Evolutionary conservation across 139 green algal species (phyloP), one percentile per base, ranked within the genome.

Genomic region (Picochlorum sp.): DNA sequence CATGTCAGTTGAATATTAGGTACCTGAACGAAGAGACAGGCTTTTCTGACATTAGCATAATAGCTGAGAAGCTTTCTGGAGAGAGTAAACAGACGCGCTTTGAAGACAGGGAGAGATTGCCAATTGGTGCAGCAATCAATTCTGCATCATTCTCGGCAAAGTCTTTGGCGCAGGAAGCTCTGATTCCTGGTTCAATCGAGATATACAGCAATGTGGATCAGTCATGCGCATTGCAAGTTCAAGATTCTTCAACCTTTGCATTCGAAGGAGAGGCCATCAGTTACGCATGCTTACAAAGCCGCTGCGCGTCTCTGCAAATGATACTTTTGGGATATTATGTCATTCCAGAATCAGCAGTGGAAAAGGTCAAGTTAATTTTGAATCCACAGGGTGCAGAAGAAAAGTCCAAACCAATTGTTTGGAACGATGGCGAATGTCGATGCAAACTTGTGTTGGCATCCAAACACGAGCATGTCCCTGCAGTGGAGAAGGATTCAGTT

Each of bases 41-140:
- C 11, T 64, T 51, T 11, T 74, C 71, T 26, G 61, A 69, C 61
- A 85, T 87, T 65, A 79, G 77, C 69, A 82, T 87, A 62, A 58
- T 88, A 16, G n/a, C 58, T 38, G 58, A 65, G 7, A 65, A 62
- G 9, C 52, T 47, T n/a, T 51, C 60, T 16, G 56, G 64, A 24
- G 41, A 57, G 7, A 63, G 70, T 1, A 32, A 80, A 16, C 18
- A 54, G n/a, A 89, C 83, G 0, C 66, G 83, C 3, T 89, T 89
- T 67, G 83, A 89, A 61, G 78, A 89, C 68, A 58, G 77, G 16
- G 54, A 64, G 2, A 63, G 71, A 8, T 70, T 90, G 47, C 83
- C 83, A 2, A 72, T 90, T 11, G 77, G 82, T 47, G 65, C 84
- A 24, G 56, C 50, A n/a, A 41, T 86, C 60, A 87, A 89, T 71